These are phyloP conservation scores for Trichoderma asperelloides DNA, from an alignment of 495 filamentous ascomycete species.

Conservation along the genomic window DNA sequence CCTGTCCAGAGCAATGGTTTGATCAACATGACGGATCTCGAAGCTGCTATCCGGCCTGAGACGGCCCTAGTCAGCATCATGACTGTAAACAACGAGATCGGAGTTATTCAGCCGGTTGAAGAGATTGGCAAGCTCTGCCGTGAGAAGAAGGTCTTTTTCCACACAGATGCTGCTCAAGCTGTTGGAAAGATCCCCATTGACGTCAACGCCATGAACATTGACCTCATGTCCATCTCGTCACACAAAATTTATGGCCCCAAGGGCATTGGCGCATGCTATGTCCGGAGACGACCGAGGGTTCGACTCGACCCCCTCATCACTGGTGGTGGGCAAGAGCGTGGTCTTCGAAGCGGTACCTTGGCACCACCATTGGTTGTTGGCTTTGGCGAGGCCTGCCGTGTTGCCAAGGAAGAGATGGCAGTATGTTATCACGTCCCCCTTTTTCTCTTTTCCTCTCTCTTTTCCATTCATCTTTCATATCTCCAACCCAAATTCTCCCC, in stretches of 20 bases:
- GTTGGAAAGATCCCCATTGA: slow-evolving; percentile 95
- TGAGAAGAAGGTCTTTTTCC: slow-evolving; percentile 91
- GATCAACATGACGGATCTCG: slow-evolving; percentile 75
- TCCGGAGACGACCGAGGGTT: slow-evolving; percentile 82
- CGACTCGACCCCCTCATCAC: slow-evolving; percentile 93
- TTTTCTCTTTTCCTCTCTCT: slow-evolving; percentile 8
- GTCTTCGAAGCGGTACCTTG: slow-evolving; percentile 85
- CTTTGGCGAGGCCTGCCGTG: slow-evolving; percentile 90
- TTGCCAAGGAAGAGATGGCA: slow-evolving; percentile 77
- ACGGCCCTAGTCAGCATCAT: slow-evolving; percentile 92
- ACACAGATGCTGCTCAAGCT: slow-evolving; percentile 94
- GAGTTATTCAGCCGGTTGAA: slow-evolving; percentile 89
- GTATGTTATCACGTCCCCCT: slow-evolving; percentile 45
- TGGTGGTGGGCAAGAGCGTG: slow-evolving; percentile 92
- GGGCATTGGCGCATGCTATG: slow-evolving; percentile 92
- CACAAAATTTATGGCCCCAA: slow-evolving; percentile 99
- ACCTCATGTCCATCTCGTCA: slow-evolving; percentile 97
- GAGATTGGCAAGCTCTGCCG: slow-evolving; percentile 91
- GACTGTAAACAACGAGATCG: slow-evolving; percentile 99
- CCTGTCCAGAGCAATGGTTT: slow-evolving; percentile 80
- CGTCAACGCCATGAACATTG: slow-evolving; percentile 93
- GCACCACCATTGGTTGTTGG: slow-evolving; percentile 84
- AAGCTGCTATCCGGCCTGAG: slow-evolving; percentile 82
- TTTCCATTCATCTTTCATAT: background rate
- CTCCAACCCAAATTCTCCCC: background rate